Evolutionary conservation across 108 stramenopile genomes (phyloP).

Genomic region (Parmales sp.): DNA sequence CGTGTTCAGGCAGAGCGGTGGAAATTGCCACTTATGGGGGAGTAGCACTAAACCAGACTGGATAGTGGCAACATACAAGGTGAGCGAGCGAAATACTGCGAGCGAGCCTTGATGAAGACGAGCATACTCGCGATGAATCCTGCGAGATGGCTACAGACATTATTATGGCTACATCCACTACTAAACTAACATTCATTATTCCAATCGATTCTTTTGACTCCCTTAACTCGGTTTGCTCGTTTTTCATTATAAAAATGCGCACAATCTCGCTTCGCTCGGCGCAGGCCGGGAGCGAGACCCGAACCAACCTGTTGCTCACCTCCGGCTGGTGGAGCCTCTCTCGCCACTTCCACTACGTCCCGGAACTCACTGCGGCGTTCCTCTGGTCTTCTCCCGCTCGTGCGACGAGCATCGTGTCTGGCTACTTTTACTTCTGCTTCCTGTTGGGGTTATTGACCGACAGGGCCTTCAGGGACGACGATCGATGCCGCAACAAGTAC

Average conservation of each 20-base stretch:
- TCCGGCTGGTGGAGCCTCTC: constrained; percentile 81
- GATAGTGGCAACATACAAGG: constrained; percentile 82
- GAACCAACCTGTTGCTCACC: constrained; percentile 63
- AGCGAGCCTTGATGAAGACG: constrained; percentile 15
- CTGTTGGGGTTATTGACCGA: constrained; percentile 85
- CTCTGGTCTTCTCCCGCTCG: constrained; percentile 78
- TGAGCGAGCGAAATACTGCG: constrained; percentile 47
- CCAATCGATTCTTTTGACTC: no score
- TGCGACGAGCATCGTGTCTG: constrained; percentile 48
- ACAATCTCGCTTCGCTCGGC: no score
- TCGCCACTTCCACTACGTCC: constrained; percentile 95
- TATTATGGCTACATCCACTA: neutral
- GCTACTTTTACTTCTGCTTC: constrained; percentile 85
- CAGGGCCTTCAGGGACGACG: constrained; percentile 89
- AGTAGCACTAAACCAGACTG: constrained; percentile 57
- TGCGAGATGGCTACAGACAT: no score
- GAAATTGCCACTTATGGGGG: constrained; percentile 80
- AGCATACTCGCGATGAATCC: neutral
- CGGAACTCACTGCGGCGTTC: constrained; percentile 78
- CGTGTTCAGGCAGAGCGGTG: constrained; percentile 72
- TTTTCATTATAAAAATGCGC: no score
- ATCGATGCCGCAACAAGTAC: constrained; percentile 88
- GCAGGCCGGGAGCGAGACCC: no score
- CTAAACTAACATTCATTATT: no score
- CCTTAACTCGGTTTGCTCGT: no score